Percentiles rank a stretch among this genome's conserved stretches.
Evolutionary conservation across 805 yeast genomes (phyloP).

Genomic region (Yamadazyma nakazawae): DNA sequence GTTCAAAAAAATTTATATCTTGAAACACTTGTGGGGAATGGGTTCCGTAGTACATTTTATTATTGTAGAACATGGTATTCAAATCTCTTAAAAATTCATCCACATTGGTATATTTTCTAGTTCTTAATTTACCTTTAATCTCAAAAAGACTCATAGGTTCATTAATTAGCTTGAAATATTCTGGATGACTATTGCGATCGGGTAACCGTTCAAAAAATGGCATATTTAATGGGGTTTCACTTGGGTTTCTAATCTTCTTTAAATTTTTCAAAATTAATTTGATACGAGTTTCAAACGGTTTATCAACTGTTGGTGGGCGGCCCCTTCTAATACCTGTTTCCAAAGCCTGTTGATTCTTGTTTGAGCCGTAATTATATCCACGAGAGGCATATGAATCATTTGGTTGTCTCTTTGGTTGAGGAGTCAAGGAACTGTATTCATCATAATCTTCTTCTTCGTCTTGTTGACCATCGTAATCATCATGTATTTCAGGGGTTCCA

Average conservation of each 20-base stretch:
- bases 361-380: neutral
- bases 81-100: constrained; percentile 77
- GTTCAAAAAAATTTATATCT: constrained; percentile 63
- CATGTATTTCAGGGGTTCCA: constrained; percentile 7
- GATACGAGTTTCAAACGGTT: constrained; percentile 88
- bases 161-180: constrained; percentile 50
- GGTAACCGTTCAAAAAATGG: constrained; percentile 79
- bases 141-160: constrained; percentile 69
- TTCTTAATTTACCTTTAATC: constrained; percentile 78
- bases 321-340: constrained; percentile 69
- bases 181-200: constrained; percentile 52
- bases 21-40: constrained; percentile 55
- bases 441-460: constrained; percentile 18
- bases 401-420: constrained; percentile 8
- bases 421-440: constrained; percentile 11
- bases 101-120: constrained; percentile 74
- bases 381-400: neutral
- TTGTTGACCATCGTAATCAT: constrained; percentile 16
- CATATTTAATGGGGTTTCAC: constrained; percentile 45
- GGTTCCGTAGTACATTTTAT: constrained; percentile 54
- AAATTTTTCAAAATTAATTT: constrained; percentile 79
- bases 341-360: constrained; percentile 4
- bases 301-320: constrained; percentile 87
- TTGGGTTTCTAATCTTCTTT: constrained; percentile 63
- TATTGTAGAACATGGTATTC: constrained; percentile 69